Conservation (phyloP, 1,139 yeast species). For the Magnusiomyces tetraspermus region DNA sequence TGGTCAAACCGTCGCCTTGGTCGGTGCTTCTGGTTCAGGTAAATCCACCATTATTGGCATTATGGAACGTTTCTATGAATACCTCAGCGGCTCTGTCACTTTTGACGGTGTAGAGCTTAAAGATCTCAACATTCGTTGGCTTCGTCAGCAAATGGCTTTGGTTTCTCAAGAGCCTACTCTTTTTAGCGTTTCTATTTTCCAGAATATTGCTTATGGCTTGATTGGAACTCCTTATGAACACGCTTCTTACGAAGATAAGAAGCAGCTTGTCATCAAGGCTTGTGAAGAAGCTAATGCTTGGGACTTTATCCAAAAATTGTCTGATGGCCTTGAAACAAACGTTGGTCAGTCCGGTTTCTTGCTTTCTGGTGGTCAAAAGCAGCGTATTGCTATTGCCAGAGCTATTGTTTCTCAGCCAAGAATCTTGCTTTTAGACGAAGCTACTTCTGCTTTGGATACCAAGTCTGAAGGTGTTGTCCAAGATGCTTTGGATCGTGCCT, state of each 20-base stretch:
- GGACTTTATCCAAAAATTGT: constrained; percentile 33
- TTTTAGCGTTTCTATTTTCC: constrained; percentile 68
- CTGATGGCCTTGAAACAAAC: constrained; percentile 42
- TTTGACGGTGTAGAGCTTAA: constrained; percentile 60
- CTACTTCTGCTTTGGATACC: constrained; percentile 72
- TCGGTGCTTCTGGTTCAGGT: constrained; percentile 90
- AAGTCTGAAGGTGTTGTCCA: constrained; percentile 47
- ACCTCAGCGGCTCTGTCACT: constrained; percentile 50
- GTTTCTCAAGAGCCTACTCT: constrained; percentile 87
- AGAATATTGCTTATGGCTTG: constrained; percentile 68
- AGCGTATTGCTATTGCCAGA: constrained; percentile 79
- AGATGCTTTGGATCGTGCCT: constrained; percentile 49
- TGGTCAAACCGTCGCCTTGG: constrained; percentile 78
- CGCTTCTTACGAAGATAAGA: constrained; percentile 29
- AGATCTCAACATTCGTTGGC: constrained; percentile 59
- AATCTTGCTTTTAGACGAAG: constrained; percentile 60
- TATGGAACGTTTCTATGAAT: constrained; percentile 58
- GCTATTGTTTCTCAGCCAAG: constrained; percentile 60
- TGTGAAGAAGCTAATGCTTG: constrained; percentile 36
- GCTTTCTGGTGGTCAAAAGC: constrained; percentile 82
- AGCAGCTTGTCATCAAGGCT: constrained; percentile 30
- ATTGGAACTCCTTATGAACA: constrained; percentile 46
- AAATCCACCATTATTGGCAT: constrained; percentile 76
- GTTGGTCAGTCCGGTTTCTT: constrained; percentile 47
- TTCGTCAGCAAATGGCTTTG: constrained; percentile 66